phyloP scores from a whole-genome alignment of 2,329 filamentous ascomycete genomes.

The Trichoderma semiorbis region DNA sequence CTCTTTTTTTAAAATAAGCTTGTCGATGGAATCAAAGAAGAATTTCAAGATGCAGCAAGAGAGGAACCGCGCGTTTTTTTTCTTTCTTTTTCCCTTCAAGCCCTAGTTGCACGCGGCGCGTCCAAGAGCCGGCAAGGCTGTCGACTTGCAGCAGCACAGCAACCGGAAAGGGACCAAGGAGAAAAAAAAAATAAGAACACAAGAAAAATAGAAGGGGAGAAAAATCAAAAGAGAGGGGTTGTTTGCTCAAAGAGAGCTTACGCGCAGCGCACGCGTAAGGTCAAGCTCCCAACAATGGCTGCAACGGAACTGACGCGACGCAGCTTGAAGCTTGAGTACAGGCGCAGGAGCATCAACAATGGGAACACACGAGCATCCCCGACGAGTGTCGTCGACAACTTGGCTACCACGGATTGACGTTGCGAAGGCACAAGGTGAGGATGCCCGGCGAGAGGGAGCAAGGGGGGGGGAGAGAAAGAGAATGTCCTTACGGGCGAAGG shows the following conservation, averaged over 20 bases:
- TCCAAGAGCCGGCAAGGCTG: neutral
- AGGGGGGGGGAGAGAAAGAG: conserved; percentile 21
- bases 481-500: conserved; percentile 36
- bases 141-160: neutral
- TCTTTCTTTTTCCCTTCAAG: neutral
- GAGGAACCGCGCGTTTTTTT: neutral
- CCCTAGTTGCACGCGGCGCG: conserved; percentile 8
- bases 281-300: conserved; percentile 15
- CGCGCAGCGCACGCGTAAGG: conserved; percentile 18
- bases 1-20: conserved; percentile 7
- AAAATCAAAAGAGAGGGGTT: conserved; percentile 14
- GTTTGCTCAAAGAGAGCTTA: conserved; percentile 8
- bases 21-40: conserved; percentile 9
- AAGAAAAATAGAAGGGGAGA: neutral
- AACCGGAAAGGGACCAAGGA: neutral
- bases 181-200: neutral
- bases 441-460: conserved; percentile 19
- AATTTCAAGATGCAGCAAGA: conserved; percentile 13
- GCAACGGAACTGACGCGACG: conserved; percentile 18
- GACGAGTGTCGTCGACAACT: neutral
- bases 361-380: conserved; percentile 13
- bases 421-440: conserved; percentile 22
- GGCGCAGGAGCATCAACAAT: conserved; percentile 7
- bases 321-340: conserved; percentile 7
- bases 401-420: conserved; percentile 2